Evolutionary conservation across 2,329 filamentous ascomycete genomes (phyloP), one percentile per base, ranked within the genome.

Genomic region (Colletotrichum sansevieriae): DNA sequence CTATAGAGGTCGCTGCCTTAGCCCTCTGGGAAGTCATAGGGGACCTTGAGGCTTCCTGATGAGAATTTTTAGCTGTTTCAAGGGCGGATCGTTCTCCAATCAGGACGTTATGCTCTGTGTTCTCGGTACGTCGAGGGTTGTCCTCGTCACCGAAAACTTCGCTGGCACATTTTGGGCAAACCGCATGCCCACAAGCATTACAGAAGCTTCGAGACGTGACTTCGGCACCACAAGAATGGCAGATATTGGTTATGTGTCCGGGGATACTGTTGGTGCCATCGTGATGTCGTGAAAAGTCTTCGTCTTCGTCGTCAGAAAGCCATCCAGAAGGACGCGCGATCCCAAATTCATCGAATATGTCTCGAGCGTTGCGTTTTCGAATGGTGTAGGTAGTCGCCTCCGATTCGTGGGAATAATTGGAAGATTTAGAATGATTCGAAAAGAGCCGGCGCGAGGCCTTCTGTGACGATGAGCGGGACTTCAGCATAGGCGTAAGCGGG

Each of bases 201-300:
- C 85, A 88, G 52, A 78, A 78, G 9, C 76, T 76, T 35, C 78
- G 76, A 12, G 78, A 76, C 51, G 73, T 76, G 43, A 83, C 79
- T 46, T 76, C 77, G 51, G 80, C 78, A 12, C 81, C 82, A 71
- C 86, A 89, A 10, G 84, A 75, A 71, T 88, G 86, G 68, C 86
- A 88, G 29, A 83, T 75, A 60, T 79, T 81, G 46, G 75, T 73
- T 49, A 70, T 74, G 65, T 72, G 70, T 67, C 65, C 73, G 63
- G 73, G 73, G 63, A 71, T 75, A 70, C 74, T 72, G 65, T 76
- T 78, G 51, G 68, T 65, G 7, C 78, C 77, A 73, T 78, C 78
- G 68, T 76, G 74, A 3, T 62, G 56, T n/a, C 57, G 69, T 60
- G 60, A 68, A 22, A 49, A 54, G 43, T 67, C 66, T 51, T 73